Evolutionary conservation across 192 early-diverging fungal genomes (phyloP), one percentile per base, ranked within the genome.

Genomic region (Powellomyces hirtus): DNA sequence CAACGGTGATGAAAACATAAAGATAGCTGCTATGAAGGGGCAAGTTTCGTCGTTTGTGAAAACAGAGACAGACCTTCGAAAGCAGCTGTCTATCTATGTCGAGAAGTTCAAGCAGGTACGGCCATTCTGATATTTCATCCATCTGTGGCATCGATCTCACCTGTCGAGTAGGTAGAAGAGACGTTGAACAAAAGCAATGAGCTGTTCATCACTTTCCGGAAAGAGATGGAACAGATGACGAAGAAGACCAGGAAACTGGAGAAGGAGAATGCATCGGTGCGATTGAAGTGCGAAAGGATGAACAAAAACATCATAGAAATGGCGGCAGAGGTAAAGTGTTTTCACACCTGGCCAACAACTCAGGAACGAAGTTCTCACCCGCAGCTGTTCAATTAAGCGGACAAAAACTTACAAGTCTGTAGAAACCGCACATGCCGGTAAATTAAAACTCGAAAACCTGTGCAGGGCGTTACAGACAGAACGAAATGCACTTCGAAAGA

Each of bases 181-280:
- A 87, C 87, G 10, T 67, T 88, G 37, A 84, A 84, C 66, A 85
- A 86, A 57, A 82, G 79, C 62, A 87, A 88, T 55, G 80, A 87
- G 29, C 63, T 88, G 36, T 88, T 88, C 73, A 70, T 79, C 20
- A 81, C 78, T 35, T 88, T 87, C 59, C 81, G 85, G 33, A 84
- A 77, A 55, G 85, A 88, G 68, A 87, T 88, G 81, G 87, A 88
- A 59, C 46, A 81, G 53, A 88, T 88, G 86, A 81, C 85, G 13
- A 82, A 80, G 60, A 87, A 87, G 30, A 83, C 83, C 4, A 70
- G 74, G 44, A 77, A 75, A 22, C 78, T 88, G 27, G 86, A 88
- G 66, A 75, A 76, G 35, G 86, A 87, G 42, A 88, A 88, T 42
- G 38, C 76, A 16, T 56, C 77, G 4, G 70, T 81, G 29, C 81